Base-by-base conservation (phyloP, 371 early-diverging fungal species). In the Syncephalastrum sp. region DNA sequence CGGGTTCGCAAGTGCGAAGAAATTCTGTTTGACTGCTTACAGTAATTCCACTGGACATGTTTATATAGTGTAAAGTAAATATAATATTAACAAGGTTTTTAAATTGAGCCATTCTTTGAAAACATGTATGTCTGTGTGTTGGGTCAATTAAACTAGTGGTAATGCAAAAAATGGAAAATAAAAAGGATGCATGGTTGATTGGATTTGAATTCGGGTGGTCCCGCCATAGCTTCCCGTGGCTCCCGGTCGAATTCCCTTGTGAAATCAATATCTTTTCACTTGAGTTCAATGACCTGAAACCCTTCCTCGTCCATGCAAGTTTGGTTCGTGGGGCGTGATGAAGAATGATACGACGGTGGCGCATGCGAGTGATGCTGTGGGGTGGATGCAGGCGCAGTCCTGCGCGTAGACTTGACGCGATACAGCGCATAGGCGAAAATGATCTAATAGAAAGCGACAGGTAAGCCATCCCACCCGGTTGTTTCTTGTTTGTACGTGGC, bases 1-100 rank as follows among this genome's bases (percentile, higher is more conserved):
- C 69, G 75, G 45, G 69, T 85, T 7, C 68, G 63, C 13, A 68
- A 77, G 64, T 80, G 83, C 15, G 85, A 85, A 57, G 63, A 70
- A 19, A 79, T 78, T 14, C 56, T 85, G 24, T 49, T 60, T 15
- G 38, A 60, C 13, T 60, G 60, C 33, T 43, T 60, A 10, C 27
- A 53, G 27, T 16, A 60, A 25, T 51, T 10, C 12, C 38, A 33
- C 10, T 33, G 38, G 5, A 33, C 5, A 33, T 27, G 27, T 27
- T 27, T 27, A 27, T 27, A 27, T 33, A 33, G 38, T 33, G 38
- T 33, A 33, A 12, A 33, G 8, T 33, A 33, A 33, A 21, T 21
- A 21, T 33, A 10, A 5, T 33, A 33, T 33, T 33, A 33, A 33
- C 38, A 33, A 33, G 12, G 5, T 33, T 12, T 33, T 33, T 6